Percentiles rank a stretch among this genome's conserved stretches.
Conservation (phyloP, 371 early-diverging fungal genomes). For the Umbelopsis sp. region DNA sequence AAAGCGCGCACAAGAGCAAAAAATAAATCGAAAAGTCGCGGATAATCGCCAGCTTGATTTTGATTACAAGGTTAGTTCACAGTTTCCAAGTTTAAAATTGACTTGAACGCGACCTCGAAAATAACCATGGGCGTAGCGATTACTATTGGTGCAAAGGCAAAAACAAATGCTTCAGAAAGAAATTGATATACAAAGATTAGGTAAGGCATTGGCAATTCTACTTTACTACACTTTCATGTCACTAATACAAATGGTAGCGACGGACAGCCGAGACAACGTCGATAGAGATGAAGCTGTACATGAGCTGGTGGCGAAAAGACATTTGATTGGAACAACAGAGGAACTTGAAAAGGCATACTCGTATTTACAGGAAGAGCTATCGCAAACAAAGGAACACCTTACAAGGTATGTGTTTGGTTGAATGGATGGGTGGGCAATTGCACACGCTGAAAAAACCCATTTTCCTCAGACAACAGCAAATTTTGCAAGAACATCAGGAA, state of each 20-base stretch:
- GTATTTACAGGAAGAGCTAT: background rate
- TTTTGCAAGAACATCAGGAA: conserved; percentile 30
- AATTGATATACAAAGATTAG: background rate
- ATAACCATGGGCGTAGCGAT: background rate
- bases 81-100: too few relatives aligned
- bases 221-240: background rate
- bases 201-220: background rate
- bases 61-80: background rate
- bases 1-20: background rate
- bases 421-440: background rate
- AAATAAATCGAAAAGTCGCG: background rate
- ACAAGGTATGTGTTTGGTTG: background rate
- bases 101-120: background rate
- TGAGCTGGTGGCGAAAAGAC: conserved; percentile 4
- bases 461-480: background rate
- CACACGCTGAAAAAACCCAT: background rate
- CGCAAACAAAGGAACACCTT: background rate
- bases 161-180: conserved; percentile 1
- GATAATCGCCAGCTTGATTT: conserved; percentile 10
- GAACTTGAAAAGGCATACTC: background rate
- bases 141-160: conserved; percentile 1
- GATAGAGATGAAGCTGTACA: background rate
- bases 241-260: background rate
- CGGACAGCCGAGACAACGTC: background rate
- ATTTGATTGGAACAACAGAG: conserved; percentile 3